Conservation (phyloP, 2,329 filamentous ascomycete species). For the Teratosphaeria viscida region DNA sequence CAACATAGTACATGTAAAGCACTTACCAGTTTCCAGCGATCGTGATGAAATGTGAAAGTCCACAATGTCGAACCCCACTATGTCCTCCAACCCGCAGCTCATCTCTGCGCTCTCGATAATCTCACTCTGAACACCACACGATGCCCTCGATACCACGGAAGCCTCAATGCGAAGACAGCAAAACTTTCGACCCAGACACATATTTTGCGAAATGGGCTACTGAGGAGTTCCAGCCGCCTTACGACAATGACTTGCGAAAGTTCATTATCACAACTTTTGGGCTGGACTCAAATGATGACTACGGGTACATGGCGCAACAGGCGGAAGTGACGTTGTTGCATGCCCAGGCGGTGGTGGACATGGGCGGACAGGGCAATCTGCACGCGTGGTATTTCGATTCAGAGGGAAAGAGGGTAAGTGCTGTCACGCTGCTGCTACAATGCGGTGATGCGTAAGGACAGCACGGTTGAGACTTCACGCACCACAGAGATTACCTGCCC, state of each 20-base stretch:
- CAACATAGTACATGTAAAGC: no score
- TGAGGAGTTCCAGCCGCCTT: constrained; percentile 26
- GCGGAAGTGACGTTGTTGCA: constrained; percentile 41
- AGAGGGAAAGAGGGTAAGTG: constrained; percentile 28
- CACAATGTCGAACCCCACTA: not conserved
- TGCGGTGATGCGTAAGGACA: not conserved
- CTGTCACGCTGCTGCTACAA: not conserved
- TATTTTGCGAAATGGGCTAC: constrained; percentile 36
- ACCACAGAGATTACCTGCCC: constrained; percentile 24
- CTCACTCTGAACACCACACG: not conserved
- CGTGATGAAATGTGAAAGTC: not conserved
- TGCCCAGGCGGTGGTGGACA: constrained; percentile 39
- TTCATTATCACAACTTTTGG: constrained; percentile 40
- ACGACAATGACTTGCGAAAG: constrained; percentile 34
- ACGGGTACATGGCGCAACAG: constrained; percentile 39
- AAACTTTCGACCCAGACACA: constrained; percentile 35
- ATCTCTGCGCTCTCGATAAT: not conserved
- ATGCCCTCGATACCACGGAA: constrained; percentile 24
- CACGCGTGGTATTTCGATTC: constrained; percentile 39
- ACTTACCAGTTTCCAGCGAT: not conserved
- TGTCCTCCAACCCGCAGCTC: not conserved
- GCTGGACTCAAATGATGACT: constrained; percentile 34
- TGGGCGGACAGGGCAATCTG: constrained; percentile 36
- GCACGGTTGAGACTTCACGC: constrained; percentile 5
- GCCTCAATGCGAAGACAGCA: constrained; percentile 30